phyloP scores from a whole-genome alignment of 202 grass and related monocot species.

The Digitaria exilis region DNA sequence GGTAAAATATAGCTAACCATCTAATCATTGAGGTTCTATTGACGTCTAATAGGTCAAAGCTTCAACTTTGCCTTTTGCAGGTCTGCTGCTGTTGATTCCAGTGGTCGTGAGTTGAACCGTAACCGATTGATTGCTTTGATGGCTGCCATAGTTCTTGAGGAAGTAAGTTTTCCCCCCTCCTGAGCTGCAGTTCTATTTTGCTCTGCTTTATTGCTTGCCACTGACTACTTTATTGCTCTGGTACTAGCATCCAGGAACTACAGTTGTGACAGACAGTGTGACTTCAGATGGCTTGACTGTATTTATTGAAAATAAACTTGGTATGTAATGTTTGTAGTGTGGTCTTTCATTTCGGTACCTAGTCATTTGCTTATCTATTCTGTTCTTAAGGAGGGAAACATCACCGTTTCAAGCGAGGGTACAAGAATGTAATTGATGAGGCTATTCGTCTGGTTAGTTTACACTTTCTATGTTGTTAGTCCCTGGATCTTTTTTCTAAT shows the following conservation, averaged over 20 bases:
- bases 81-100: constrained; percentile 94
- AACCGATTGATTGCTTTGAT: constrained; percentile 95
- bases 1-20: constrained; percentile 44
- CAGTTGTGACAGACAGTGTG: constrained; percentile 93
- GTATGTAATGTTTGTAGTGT: constrained; percentile 49
- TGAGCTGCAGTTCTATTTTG: not conserved
- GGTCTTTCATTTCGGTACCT: constrained; percentile 27
- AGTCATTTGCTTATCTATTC: constrained; percentile 38
- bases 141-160: constrained; percentile 94
- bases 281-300: constrained; percentile 92
- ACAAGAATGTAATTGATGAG: constrained; percentile 99
- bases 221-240: constrained; percentile 45
- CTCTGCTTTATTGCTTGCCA: constrained; percentile 22
- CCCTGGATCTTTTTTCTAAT: not conserved
- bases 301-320: constrained; percentile 98
- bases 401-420: constrained; percentile 93
- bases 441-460: constrained; percentile 83
- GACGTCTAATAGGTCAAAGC: not conserved
- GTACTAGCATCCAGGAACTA: constrained; percentile 87
- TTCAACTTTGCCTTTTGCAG: constrained; percentile 53
- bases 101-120: constrained; percentile 81
- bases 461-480: constrained; percentile 5
- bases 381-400: constrained; percentile 88
- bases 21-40: not conserved
- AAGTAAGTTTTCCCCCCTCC: constrained; percentile 55